These are phyloP conservation scores for Butyriboletus appendiculatus DNA, from an alignment of 1,284 basidiomycete species.

Conservation along the genomic window DNA sequence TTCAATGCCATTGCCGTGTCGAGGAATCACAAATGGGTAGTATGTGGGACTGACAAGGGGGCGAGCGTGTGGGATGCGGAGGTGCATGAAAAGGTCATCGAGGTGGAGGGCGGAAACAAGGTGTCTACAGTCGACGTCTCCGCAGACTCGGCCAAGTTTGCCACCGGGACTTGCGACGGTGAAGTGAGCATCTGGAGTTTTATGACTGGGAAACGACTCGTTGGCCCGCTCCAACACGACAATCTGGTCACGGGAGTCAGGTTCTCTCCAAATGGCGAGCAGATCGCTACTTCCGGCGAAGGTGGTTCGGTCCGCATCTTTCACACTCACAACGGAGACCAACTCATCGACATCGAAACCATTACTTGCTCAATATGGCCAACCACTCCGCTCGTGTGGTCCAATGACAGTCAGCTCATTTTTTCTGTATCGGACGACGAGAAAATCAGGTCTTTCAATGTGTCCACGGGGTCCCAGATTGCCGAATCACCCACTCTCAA, in stretches of 20 bases:
- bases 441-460: too few species aligned
- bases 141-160: not conserved
- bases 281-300: too few species aligned
- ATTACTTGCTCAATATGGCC: too few species aligned
- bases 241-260: rapidly evolving
- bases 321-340: too few species aligned
- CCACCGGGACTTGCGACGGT: too few species aligned
- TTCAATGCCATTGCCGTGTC: not conserved
- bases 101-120: not conserved
- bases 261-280: not conserved
- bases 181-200: not conserved
- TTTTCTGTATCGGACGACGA: too few species aligned
- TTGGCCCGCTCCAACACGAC: not conserved
- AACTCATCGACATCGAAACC: too few species aligned
- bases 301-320: too few species aligned
- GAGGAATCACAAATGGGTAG: not conserved
- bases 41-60: not conserved
- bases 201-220: not conserved
- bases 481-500: too few species aligned
- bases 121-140: not conserved
- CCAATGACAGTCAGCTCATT: too few species aligned
- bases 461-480: too few species aligned
- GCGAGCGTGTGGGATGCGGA: not conserved
- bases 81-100: not conserved
- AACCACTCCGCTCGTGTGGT: too few species aligned